Evolutionary conservation across 495 filamentous ascomycete genomes (phyloP), one percentile per base, ranked within the genome.

Genomic region (Aspergillus haitiensis): DNA sequence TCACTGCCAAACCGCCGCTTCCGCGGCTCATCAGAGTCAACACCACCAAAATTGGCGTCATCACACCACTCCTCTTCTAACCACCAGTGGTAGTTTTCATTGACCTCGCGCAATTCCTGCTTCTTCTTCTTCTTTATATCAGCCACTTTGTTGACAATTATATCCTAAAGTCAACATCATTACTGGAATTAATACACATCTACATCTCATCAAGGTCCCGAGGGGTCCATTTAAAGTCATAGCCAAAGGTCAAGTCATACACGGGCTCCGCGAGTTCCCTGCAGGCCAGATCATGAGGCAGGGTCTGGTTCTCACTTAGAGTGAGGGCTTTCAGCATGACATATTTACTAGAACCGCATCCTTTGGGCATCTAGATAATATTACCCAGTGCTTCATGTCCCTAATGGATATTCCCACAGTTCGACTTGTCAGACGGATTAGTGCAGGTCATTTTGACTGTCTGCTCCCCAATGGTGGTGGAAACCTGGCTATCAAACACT

Each of bases 101-200:
- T 27, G 2, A 55, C 52, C 52, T 55, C 52, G 21, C 42, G 34
- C 52, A 55, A n/a, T 12, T 36, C 31, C 12, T 36, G 52, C 37
- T 55, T 55, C 35, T 36, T 34, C 37, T 16, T 35, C 46, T 59
- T 52, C 13, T 42, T 37, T 15, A 16, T 50, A 32, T n/a, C n/a
- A n/a, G 46, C 46, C 13, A 36, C 48, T 52, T 59, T 33, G 16
- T 54, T 44, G 10, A 55, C 51, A 7, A 60, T 16, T 2, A 34
- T 16, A 12, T 55, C 34, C 58, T 52, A 60, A 35, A 60, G 9
- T 52, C 52, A 1, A 46, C 49, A 9, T 48, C 31, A 36, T 60
- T 60, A 21, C 49, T 55, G 52, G 40, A 61, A 32, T 61, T 52
- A 8, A 61, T 35, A 27, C 58, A 45, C 18, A 61, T 35, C 33